phyloP scores from a whole-genome alignment of 495 filamentous ascomycete genomes.

The Aspergillus bridgeri region DNA sequence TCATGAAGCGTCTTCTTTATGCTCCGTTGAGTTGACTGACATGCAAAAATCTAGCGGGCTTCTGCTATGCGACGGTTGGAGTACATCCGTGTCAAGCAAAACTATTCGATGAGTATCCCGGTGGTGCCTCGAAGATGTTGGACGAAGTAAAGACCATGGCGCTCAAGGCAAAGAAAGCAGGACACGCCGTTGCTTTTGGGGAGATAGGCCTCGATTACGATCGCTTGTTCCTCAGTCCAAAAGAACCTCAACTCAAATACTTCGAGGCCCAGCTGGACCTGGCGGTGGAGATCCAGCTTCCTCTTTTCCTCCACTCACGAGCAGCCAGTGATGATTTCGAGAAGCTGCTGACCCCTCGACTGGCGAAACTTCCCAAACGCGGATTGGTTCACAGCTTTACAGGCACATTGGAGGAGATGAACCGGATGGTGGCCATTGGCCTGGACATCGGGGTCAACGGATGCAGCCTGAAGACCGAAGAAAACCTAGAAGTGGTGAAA shows the following conservation, averaged over 20 bases:
- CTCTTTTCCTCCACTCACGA: constrained; percentile 86
- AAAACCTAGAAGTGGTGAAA: constrained; percentile 78
- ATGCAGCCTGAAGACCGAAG: constrained; percentile 87
- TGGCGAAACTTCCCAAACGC: constrained; percentile 58
- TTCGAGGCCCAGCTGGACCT: constrained; percentile 79
- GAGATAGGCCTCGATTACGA: constrained; percentile 98
- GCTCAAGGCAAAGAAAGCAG: constrained; percentile 38
- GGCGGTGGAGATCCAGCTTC: constrained; percentile 72
- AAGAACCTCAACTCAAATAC: constrained; percentile 75
- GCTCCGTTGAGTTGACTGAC: constrained; percentile 1
- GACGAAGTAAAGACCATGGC: constrained; percentile 58
- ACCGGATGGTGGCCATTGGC: constrained; percentile 66
- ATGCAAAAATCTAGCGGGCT: constrained; percentile 53
- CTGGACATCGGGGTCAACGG: constrained; percentile 87
- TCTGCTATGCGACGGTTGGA: constrained; percentile 84
- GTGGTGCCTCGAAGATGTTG: constrained; percentile 55
- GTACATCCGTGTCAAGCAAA: constrained; percentile 84
- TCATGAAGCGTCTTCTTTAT: neutral
- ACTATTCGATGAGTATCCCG: constrained; percentile 61
- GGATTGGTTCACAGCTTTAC: constrained; percentile 92
- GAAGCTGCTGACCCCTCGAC: constrained; percentile 48
- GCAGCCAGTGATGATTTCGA: constrained; percentile 84
- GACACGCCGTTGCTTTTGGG: constrained; percentile 75
- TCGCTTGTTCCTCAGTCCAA: constrained; percentile 71
- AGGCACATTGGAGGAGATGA: constrained; percentile 79